Base-by-base conservation (phyloP, 1,284 basidiomycete genomes). In the Puccinia novopanici region DNA sequence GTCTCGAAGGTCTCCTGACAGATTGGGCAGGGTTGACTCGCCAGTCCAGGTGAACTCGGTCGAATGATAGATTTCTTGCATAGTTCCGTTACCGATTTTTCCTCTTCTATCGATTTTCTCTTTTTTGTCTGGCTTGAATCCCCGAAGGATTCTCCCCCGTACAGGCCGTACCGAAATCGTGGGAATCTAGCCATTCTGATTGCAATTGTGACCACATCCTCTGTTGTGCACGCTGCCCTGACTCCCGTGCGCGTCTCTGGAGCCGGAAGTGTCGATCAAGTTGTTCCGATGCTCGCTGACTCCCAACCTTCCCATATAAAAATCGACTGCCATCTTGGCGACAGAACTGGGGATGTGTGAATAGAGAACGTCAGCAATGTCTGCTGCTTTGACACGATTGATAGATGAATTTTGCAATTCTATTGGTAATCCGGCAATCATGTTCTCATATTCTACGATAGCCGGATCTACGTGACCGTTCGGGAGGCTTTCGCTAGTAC, bases 1-100 rank as follows among this genome's bases (percentile, higher is more conserved):
- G 78, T 80, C 59, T 80, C 78, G 57, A 80, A 80, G n/a, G 67
- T 30, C 48, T 80, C 78, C 40, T 65, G 52, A 57, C 78, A 80
- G 57, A 80, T 73, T 10, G 78, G 78, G 52, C 78, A 80, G 17
- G 71, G 70, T 67, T 74, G 68, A 54, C 78, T 74, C 13, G 78
- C 70, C n/a, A 72, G 54, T 19, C 57, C 61, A 17, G 78, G 71
- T 17, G 68, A 70, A 22, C 68, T 80, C 4, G 78, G 78, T 48
- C 78, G 55, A 15, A 80, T 30, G 42, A 80, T 68, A 10, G 70
- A 72, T 52, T 80, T 73, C n/a, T 80, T 57, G 17, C 40, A 54
- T 10, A 73, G 59, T 30, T 80, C 78, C 19, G 34, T 48, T 13
- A 59, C 45, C 22, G 77, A 71, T 48, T 80, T 48, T 67, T 80